phyloP scores from a whole-genome alignment of 306 rosid genomes.

The Quercus engelmannii region DNA sequence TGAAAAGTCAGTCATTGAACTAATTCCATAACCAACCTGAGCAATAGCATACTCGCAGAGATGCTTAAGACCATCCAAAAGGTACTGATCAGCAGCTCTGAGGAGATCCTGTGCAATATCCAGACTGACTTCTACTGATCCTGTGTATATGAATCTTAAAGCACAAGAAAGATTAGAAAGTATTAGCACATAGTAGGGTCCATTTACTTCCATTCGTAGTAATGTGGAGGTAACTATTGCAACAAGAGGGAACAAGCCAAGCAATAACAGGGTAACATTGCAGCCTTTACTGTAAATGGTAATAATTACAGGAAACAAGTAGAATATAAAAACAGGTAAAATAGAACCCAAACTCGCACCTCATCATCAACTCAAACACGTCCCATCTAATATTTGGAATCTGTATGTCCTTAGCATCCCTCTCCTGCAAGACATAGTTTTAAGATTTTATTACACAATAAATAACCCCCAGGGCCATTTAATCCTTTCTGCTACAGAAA shows the following conservation, averaged over 20 bases:
- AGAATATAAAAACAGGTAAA: neutral
- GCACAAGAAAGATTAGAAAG: neutral
- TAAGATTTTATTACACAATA: slow-evolving; percentile 11
- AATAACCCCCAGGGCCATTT: neutral
- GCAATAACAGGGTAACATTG: neutral
- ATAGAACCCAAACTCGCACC: slow-evolving; percentile 59
- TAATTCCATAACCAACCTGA: slow-evolving; percentile 37
- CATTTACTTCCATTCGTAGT: neutral
- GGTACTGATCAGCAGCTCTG: slow-evolving; percentile 80
- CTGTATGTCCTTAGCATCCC: slow-evolving; percentile 97
- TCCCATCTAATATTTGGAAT: slow-evolving; percentile 99
- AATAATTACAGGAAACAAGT: neutral
- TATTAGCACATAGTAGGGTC: neutral
- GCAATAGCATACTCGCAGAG: slow-evolving; percentile 58
- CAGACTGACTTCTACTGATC: slow-evolving; percentile 43
- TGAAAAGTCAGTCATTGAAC: neutral
- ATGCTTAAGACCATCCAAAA: slow-evolving; percentile 63
- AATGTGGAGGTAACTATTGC: neutral
- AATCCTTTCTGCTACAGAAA: neutral
- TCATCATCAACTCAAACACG: slow-evolving; percentile 97
- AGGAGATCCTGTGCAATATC: slow-evolving; percentile 63
- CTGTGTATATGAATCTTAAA: slow-evolving; percentile 62
- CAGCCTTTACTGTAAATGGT: neutral
- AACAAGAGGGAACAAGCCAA: neutral
- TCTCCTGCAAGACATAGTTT: slow-evolving; percentile 58